Base-by-base conservation (phyloP, 192 early-diverging fungal genomes). In the Podila horticola region DNA sequence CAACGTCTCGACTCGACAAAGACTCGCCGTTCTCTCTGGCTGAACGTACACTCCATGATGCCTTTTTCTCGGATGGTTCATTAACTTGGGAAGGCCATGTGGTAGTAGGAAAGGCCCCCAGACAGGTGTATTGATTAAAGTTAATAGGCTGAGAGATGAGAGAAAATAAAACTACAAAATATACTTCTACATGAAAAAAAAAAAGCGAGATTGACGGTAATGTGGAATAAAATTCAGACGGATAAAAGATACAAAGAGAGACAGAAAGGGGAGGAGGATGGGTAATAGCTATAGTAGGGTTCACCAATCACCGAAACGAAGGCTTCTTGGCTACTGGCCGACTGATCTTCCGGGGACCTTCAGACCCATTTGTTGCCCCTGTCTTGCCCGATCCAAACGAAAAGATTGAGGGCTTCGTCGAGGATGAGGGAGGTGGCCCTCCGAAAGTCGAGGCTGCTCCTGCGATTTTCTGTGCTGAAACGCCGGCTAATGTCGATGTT, bases 331-430 rank as follows among this genome's bases (percentile, higher is more conserved):
- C 51, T 2, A 64, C 58, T 3, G 76, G 59, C 34, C 76, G 76
- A 20, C 51, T 79, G 28, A 79, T 65, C 45, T 79, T 79, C 7
- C 76, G 76, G 15, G 76, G 70, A 26, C 76, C 76, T 38, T 79
- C 76, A 5, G 66, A 36, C 5, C 61, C 49, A 38, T 79, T 79
- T 15, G 31, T 45, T 45, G 62, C 6, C 26, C 76, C 76, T 20
- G 76, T 72, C 59, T 79, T 79, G 49, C 76, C 76, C 1, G 61
- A 57, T 15, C 69, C 75, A 34, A 29, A 29, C 19, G 33, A 64
- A 66, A 79, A 22, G 22, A 41, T 49, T 38, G 38, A 26, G 15
- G 31, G n/a, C 45, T 48, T n/a, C 7, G 33, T 15, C 17, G 33
- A n/a, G 17, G 34, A 63, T 1, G 49, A 71, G 3, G 24, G 20